Conservation (phyloP, 768 basidiomycete genomes). For the Lactarius sanguifluus region DNA sequence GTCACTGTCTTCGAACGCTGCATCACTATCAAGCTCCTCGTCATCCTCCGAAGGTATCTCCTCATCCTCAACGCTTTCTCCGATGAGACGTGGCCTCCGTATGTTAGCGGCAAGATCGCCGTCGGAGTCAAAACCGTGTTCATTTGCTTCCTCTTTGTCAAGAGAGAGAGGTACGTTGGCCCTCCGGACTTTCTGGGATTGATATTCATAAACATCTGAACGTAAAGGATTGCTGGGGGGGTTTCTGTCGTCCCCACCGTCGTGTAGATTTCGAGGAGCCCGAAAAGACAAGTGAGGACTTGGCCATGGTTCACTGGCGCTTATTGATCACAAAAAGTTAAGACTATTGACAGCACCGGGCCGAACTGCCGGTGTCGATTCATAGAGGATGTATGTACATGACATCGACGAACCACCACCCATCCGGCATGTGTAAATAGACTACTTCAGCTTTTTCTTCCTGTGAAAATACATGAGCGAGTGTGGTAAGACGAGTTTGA, state of each 20-base stretch:
- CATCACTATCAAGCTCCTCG: slow-evolving; percentile 84
- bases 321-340: background rate
- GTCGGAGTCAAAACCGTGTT: slow-evolving; percentile 34
- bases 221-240: slow-evolving; percentile 28
- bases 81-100: slow-evolving; percentile 42
- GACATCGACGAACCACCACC: slow-evolving; percentile 5
- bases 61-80: slow-evolving; percentile 36
- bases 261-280: slow-evolving; percentile 40
- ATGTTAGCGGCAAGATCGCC: slow-evolving; percentile 39
- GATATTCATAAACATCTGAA: slow-evolving; percentile 66
- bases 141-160: slow-evolving; percentile 52
- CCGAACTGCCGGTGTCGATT: slow-evolving; percentile 5
- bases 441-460: slow-evolving; percentile 97
- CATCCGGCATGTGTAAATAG: slow-evolving; percentile 23
- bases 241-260: slow-evolving; percentile 35
- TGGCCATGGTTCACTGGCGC: slow-evolving; percentile 1
- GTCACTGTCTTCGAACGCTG: slow-evolving; percentile 79
- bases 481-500: background rate
- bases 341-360: background rate
- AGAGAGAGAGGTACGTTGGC: slow-evolving; percentile 54
- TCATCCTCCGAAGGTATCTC: slow-evolving; percentile 60
- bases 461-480: slow-evolving; percentile 39
- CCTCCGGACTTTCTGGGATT: slow-evolving; percentile 50
- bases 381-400: background rate
- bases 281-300: background rate